Evolutionary conservation across 257 asterid genomes (phyloP), one percentile per base, ranked within the genome.

Genomic region (Perilla frutescens): DNA sequence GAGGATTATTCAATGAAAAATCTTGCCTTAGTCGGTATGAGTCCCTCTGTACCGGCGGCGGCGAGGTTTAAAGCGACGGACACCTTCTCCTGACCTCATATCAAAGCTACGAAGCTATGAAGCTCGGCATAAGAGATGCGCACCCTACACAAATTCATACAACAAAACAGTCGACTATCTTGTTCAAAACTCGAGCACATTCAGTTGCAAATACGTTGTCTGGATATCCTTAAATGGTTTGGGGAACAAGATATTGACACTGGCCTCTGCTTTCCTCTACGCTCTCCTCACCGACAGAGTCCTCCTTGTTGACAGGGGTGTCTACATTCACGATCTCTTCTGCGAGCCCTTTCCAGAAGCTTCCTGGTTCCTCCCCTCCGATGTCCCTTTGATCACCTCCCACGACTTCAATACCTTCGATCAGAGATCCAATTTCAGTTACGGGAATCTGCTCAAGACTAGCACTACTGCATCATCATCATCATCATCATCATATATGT

Each of bases 291-390:
- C 97, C 5, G 75, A 87, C 2, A 77, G 96, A n/a, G 87, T 93
- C 76, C 87, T 92, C n/a, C 91, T 93, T 5, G 87, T 87, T 5
- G 96, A 89, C 47, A 79, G 82, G 36, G 84, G 84, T 66, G 64
- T 32, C 14, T 84, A 85, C 76, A 79, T 92, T 39, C 84, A 88
- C 3, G 88, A 87, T 13, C 93, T 90, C 54, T 90, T 92, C 72
- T 93, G 98, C 9, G 96, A 90, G 60, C 98, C 97, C 8, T 91
- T 91, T 71, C 97, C 93, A 0, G 90, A 80, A 26, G 75, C 57
- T 20, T 89, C 98, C 5, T 93, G 98, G 97, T 59, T 87, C 1
- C 86, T 91, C 56, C 97, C 96, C 26, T 36, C 72, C 40, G 88
- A 85, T 56, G 85, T 89, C 76, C 91, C 96, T 0, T 66, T 20